phyloP scores from a whole-genome alignment of 768 basidiomycete genomes.

The Flagelloscypha sp. region DNA sequence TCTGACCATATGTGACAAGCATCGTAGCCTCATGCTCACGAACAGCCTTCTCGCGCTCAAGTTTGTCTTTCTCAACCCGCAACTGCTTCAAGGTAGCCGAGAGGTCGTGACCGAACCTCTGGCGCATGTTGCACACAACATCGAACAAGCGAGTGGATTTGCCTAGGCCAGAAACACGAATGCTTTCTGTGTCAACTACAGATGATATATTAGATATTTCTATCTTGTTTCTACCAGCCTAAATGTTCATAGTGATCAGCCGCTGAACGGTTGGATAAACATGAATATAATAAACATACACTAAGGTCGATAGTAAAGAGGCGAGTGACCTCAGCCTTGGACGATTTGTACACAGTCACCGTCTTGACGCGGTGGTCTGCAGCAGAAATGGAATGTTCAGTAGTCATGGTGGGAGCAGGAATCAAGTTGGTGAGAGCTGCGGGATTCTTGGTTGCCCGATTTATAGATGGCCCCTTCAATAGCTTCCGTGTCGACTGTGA shows the following conservation, averaged over 20 bases:
- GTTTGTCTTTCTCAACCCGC: constrained; percentile 22
- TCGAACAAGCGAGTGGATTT: constrained; percentile 45
- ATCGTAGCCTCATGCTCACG: constrained; percentile 33
- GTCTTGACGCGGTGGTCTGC: constrained; percentile 40
- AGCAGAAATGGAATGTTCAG: no score
- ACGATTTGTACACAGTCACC: constrained; percentile 49
- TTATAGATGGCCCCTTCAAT: no score
- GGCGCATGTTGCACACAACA: constrained; percentile 38
- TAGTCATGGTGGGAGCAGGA: no score
- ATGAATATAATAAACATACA: constrained; percentile 24
- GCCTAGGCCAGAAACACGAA: constrained; percentile 44
- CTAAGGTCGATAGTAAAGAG: constrained; percentile 39
- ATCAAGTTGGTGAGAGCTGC: no score
- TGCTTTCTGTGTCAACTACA: constrained; percentile 41
- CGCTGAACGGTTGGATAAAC: background rate
- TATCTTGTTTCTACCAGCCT: constrained; percentile 49
- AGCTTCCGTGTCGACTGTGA: no score
- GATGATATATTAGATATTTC: constrained; percentile 41
- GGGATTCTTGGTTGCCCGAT: no score
- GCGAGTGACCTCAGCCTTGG: constrained; percentile 49
- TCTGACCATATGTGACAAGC: constrained; percentile 35
- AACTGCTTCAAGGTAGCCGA: constrained; percentile 30
- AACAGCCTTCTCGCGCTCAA: constrained; percentile 31
- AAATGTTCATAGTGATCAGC: constrained; percentile 2
- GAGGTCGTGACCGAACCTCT: constrained; percentile 14